Conservation (phyloP, 2,329 filamentous ascomycete genomes). For the Alternaria triticina region DNA sequence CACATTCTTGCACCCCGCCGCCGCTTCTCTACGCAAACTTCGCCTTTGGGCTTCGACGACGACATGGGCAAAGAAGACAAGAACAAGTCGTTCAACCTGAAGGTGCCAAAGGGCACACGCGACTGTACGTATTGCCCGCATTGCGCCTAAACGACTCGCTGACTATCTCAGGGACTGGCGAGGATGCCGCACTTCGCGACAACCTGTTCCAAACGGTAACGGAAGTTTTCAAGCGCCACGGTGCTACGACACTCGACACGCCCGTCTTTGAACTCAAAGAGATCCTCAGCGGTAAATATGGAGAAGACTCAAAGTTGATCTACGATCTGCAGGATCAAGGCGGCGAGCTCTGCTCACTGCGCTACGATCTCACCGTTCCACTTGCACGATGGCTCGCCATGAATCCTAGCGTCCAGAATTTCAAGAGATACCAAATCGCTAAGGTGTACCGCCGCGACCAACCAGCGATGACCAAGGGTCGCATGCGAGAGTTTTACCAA, state of each 20-base stretch:
- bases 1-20: conserved; percentile 19
- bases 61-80: conserved; percentile 57
- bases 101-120: conserved; percentile 89
- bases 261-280: conserved; percentile 86
- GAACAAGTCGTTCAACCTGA: conserved; percentile 67
- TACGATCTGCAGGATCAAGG: conserved; percentile 89
- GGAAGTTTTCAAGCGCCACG: conserved; percentile 48
- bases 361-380: conserved; percentile 87
- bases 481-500: conserved; percentile 96
- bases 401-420: conserved; percentile 80
- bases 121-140: conserved; percentile 69
- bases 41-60: conserved; percentile 28
- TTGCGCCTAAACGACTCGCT: conserved; percentile 11
- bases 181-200: conserved; percentile 45
- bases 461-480: conserved; percentile 80
- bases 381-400: conserved; percentile 93
- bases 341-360: conserved; percentile 81
- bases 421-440: conserved; percentile 94
- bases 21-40: conserved; percentile 22
- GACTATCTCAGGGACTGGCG: conserved; percentile 35
- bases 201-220: conserved; percentile 45
- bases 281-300: conserved; percentile 87
- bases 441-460: conserved; percentile 87
- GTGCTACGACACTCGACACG: conserved; percentile 54
- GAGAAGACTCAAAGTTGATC: conserved; percentile 90